phyloP scores from a whole-genome alignment of 1,284 basidiomycete species.

The Rhodofomes roseus region DNA sequence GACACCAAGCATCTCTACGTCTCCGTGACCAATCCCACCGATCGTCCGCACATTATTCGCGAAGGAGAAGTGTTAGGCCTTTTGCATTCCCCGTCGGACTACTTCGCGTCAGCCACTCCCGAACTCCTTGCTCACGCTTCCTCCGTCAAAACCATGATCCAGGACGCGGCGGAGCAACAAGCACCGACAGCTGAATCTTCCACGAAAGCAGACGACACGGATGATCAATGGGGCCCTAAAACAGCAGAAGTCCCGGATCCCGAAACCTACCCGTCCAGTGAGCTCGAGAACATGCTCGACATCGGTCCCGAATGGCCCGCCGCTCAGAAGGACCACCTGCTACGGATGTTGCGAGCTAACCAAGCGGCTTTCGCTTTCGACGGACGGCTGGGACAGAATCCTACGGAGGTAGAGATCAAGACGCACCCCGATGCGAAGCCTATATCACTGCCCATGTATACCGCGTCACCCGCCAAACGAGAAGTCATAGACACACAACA shows the following conservation, averaged over 20 bases:
- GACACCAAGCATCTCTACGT: neutral
- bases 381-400: conserved; percentile 22
- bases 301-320: conserved; percentile 13
- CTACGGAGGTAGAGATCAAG: conserved; percentile 15
- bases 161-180: too few relatives aligned
- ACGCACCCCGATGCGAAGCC: too few relatives aligned
- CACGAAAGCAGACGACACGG: conserved; percentile 13
- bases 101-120: neutral
- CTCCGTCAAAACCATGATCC: neutral
- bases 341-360: too few relatives aligned
- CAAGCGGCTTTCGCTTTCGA: conserved; percentile 28
- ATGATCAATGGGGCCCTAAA: too few relatives aligned
- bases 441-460: too few relatives aligned
- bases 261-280: conserved; percentile 4
- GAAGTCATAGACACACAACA: too few relatives aligned
- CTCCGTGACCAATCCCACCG: neutral
- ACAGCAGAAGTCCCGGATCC: conserved; percentile 14
- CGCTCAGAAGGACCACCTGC: conserved; percentile 1
- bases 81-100: neutral
- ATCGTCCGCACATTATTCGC: neutral
- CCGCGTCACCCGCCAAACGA: too few relatives aligned
- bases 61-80: too few relatives aligned
- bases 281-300: conserved; percentile 10
- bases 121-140: neutral
- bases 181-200: neutral